These are phyloP conservation scores for Prunella vulgaris DNA, from an alignment of 257 asterid genomes.

Conservation along the genomic window DNA sequence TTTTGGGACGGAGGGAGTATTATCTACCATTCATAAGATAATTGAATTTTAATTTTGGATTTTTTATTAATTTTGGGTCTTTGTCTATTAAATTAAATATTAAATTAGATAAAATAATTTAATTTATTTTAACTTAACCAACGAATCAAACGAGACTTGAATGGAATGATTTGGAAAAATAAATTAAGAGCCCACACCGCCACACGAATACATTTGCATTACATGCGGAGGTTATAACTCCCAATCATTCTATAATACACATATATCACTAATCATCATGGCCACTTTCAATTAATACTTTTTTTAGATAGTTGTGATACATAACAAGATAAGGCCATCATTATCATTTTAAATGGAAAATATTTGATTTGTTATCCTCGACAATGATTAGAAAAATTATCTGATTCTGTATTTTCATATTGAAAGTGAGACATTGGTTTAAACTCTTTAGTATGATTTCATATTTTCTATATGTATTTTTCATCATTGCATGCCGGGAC, in stretches of 20 bases:
- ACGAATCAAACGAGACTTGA: too few species aligned
- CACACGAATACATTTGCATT: conserved; percentile 22
- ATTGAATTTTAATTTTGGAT: too few species aligned
- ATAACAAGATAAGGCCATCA: conserved; percentile 19
- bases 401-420: background rate
- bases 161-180: background rate
- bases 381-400: background rate
- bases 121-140: too few species aligned
- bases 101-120: too few species aligned
- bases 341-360: background rate
- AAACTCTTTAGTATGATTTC: background rate
- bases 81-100: too few species aligned
- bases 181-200: conserved; percentile 20
- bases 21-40: too few species aligned
- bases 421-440: background rate
- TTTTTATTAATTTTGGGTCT: too few species aligned
- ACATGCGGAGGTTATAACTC: conserved; percentile 35
- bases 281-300: conserved; percentile 19
- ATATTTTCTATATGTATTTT: background rate
- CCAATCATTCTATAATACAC: conserved; percentile 24
- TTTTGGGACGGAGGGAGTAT: too few species aligned
- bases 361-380: background rate
- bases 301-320: conserved; percentile 3
- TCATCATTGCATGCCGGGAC: conserved; percentile 1
- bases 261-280: conserved; percentile 8